Percentiles rank a stretch among this genome's conserved stretches.
These are phyloP conservation scores for Oryza glumipatula DNA, from an alignment of 176 grass and related monocot species.

Conservation along the genomic window DNA sequence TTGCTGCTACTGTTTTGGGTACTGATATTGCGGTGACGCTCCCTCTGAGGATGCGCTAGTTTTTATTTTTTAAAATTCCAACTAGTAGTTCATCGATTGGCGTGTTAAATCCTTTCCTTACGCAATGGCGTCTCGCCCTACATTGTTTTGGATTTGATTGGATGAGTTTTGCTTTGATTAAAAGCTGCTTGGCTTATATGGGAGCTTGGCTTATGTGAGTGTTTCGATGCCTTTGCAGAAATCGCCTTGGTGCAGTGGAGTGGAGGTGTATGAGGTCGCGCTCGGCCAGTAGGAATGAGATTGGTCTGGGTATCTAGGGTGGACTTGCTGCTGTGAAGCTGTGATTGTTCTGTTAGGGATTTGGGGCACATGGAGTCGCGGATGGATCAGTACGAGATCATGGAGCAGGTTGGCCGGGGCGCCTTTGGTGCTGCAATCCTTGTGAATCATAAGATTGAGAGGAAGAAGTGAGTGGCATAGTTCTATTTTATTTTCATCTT, in stretches of 20 bases:
- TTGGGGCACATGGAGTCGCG: slow-evolving; percentile 73
- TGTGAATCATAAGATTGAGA: slow-evolving; percentile 96
- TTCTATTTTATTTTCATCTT: neutral
- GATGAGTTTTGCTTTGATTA: slow-evolving; percentile 38
- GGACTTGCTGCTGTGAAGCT: slow-evolving; percentile 12
- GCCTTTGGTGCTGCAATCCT: slow-evolving; percentile 96
- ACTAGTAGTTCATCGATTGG: slow-evolving; percentile 28
- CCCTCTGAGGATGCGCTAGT: neutral
- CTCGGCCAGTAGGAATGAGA: slow-evolving; percentile 36
- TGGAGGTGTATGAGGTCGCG: slow-evolving; percentile 27
- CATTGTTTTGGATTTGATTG: slow-evolving; percentile 37
- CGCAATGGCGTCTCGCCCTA: slow-evolving; percentile 25
- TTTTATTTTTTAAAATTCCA: neutral
- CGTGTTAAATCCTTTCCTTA: slow-evolving; percentile 30
- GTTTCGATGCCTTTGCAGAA: slow-evolving; percentile 44
- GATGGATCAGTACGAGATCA: slow-evolving; percentile 99
- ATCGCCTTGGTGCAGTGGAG: slow-evolving; percentile 13
- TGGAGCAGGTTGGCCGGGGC: slow-evolving; percentile 96
- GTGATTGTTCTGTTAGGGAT: slow-evolving; percentile 13
- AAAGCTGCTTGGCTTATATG: slow-evolving; percentile 37
- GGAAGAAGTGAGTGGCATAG: slow-evolving; percentile 60
- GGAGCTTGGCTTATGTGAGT: slow-evolving; percentile 16
- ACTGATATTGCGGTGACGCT: neutral
- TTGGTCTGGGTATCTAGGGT: neutral
- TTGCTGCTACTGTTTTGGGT: slow-evolving; percentile 32